phyloP scores from a whole-genome alignment of 2,329 filamentous ascomycete genomes.

The Septoria petroselini region DNA sequence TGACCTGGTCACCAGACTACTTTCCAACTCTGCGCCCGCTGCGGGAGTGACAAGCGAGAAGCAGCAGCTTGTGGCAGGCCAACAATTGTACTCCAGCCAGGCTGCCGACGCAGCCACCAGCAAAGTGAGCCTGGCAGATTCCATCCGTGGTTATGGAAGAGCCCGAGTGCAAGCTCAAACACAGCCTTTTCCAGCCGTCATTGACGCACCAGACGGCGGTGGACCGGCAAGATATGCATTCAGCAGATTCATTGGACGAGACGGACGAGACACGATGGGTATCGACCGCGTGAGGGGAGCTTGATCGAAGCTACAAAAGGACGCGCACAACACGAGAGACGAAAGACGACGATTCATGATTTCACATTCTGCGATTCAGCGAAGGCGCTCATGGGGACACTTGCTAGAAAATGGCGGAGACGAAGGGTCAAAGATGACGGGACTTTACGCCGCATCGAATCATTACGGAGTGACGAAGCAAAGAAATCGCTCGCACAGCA shows the following conservation, averaged over 20 bases:
- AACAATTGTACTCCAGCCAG: conserved; percentile 2
- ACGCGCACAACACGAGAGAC: no score
- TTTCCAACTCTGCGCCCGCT: conserved; percentile 50
- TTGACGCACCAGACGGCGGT: conserved; percentile 1
- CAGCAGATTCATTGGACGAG: conserved; percentile 56
- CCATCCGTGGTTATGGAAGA: conserved; percentile 35
- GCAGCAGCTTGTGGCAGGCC: conserved; percentile 22
- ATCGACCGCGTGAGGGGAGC: conserved; percentile 51
- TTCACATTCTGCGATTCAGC: conserved; percentile 3
- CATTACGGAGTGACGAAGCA: not conserved
- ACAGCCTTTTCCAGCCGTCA: not conserved
- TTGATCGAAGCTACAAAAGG: not conserved
- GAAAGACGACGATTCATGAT: not conserved
- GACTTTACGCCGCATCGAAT: no score
- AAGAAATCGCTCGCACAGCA: no score
- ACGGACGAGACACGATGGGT: conserved; percentile 59
- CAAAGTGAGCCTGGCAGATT: conserved; percentile 35
- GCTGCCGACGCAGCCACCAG: conserved; percentile 23
- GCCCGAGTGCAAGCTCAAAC: conserved; percentile 24
- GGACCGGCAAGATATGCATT: conserved; percentile 51
- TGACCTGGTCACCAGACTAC: conserved; percentile 67
- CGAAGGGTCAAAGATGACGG: not conserved
- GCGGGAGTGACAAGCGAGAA: conserved; percentile 43
- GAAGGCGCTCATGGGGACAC: conserved; percentile 7
- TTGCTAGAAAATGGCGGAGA: not conserved